Evolutionary conservation across 2,329 filamentous ascomycete species (phyloP).

Genomic region (Ascochyta koolunga): DNA sequence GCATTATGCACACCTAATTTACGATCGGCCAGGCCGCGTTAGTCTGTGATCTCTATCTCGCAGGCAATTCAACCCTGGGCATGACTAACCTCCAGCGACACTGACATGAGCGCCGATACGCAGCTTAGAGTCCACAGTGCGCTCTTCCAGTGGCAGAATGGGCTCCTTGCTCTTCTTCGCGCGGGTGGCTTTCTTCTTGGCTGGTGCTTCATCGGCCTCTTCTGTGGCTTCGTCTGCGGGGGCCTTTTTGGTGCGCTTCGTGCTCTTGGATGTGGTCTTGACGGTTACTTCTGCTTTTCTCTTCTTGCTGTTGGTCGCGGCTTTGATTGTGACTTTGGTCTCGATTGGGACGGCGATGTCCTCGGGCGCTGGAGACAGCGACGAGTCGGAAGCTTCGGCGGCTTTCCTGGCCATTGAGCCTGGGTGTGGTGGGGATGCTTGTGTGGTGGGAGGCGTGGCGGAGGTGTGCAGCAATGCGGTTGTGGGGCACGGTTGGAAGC

Average conservation of each 20-base stretch:
- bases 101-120: conserved; percentile 93
- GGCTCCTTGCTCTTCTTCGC: conserved; percentile 20
- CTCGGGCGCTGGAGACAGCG: conserved; percentile 32
- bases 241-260: conserved; percentile 24
- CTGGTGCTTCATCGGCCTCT: conserved; percentile 12
- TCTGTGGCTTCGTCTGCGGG: conserved; percentile 3
- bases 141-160: conserved; percentile 67
- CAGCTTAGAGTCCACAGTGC: conserved; percentile 77
- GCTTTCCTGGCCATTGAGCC: conserved; percentile 29
- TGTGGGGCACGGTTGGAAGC: neutral
- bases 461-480: conserved; percentile 1
- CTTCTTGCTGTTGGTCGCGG: conserved; percentile 26
- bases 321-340: conserved; percentile 11
- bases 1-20: conserved; percentile 83
- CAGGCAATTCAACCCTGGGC: neutral
- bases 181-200: conserved; percentile 9
- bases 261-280: conserved; percentile 12
- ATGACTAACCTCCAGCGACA: conserved; percentile 75
- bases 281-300: conserved; percentile 34
- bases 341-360: conserved; percentile 11
- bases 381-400: conserved; percentile 25
- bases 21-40: conserved; percentile 23
- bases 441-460: neutral
- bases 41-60: conserved; percentile 15
- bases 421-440: neutral